Percentiles rank a stretch among this genome's conserved stretches.
These are phyloP conservation scores for Solanum corneliomulleri DNA, from an alignment of 257 asterid genomes.

Conservation along the genomic window DNA sequence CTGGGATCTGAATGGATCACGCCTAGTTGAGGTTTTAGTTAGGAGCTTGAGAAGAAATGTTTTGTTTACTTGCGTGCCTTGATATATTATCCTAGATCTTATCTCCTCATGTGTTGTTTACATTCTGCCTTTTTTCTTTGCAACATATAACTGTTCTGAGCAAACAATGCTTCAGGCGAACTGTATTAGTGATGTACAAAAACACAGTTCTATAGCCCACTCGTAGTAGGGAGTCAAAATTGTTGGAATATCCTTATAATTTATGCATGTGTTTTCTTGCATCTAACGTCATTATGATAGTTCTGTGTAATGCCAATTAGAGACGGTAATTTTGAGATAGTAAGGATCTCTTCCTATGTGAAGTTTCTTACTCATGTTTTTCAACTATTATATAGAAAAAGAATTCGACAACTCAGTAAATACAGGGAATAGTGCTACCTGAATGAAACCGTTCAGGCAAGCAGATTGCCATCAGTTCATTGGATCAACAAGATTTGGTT, in stretches of 20 bases:
- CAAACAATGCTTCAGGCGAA: neutral
- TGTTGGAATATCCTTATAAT: neutral
- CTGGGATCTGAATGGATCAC: neutral
- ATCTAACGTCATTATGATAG: neutral
- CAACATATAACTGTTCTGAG: neutral
- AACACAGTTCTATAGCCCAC: neutral
- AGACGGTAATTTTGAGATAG: neutral
- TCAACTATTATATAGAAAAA: neutral
- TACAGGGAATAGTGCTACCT: neutral
- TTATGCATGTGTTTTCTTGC: neutral
- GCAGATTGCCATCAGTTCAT: neutral
- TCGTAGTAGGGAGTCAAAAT: neutral
- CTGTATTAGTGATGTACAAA: neutral
- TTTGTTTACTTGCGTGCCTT: neutral
- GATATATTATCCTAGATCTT: neutral
- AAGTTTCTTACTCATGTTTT: neutral
- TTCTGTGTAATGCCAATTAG: neutral
- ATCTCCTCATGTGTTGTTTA: neutral
- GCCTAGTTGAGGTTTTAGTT: neutral
- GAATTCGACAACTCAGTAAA: neutral
- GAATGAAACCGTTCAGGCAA: neutral
- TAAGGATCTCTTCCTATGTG: neutral
- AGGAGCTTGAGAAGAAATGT: neutral
- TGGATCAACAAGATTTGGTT: neutral
- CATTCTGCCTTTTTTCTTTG: neutral